phyloP scores from a whole-genome alignment of 2,329 filamentous ascomycete species.

The Grosmannia huntii region DNA sequence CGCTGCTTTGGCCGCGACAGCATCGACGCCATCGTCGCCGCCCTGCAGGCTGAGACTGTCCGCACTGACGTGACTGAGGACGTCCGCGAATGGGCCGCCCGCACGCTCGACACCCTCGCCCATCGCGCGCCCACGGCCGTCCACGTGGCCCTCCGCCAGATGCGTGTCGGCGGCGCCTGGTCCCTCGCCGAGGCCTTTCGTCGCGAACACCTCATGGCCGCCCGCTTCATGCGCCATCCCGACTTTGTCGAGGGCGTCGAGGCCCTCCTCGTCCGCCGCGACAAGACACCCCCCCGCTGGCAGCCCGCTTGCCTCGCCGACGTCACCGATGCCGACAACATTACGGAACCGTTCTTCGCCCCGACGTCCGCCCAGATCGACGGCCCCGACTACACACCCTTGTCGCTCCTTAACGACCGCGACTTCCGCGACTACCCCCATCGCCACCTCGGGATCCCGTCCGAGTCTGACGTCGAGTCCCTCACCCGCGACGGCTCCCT shows the following conservation, averaged over 20 bases:
- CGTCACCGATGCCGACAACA: constrained; percentile 38
- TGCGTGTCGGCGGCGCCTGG: constrained; percentile 66
- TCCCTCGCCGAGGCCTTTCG: constrained; percentile 73
- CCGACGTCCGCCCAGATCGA: constrained; percentile 22
- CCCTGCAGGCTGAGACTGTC: constrained; percentile 45
- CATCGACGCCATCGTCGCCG: constrained; percentile 56
- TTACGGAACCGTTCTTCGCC: constrained; percentile 58
- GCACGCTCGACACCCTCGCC: constrained; percentile 62
- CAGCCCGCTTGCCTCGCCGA: constrained; percentile 59
- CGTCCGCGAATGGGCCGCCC: constrained; percentile 61
- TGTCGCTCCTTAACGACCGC: constrained; percentile 48
- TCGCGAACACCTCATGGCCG: constrained; percentile 73
- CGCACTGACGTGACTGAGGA: constrained; percentile 40
- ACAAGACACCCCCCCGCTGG: constrained; percentile 53
- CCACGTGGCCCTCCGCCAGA: constrained; percentile 71
- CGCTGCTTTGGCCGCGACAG: constrained; percentile 59
- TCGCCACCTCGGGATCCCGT: constrained; percentile 56
- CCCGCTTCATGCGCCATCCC: constrained; percentile 76
- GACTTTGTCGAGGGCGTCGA: constrained; percentile 92
- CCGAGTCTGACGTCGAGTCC: constrained; percentile 46
- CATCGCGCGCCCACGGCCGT: constrained; percentile 77
- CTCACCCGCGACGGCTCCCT: constrained; percentile 27
- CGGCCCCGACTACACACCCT: constrained; percentile 24
- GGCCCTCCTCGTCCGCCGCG: constrained; percentile 61
- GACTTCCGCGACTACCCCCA: constrained; percentile 68